Conservation (phyloP, 371 early-diverging fungal species). For the Cokeromyces recurvatus region DNA sequence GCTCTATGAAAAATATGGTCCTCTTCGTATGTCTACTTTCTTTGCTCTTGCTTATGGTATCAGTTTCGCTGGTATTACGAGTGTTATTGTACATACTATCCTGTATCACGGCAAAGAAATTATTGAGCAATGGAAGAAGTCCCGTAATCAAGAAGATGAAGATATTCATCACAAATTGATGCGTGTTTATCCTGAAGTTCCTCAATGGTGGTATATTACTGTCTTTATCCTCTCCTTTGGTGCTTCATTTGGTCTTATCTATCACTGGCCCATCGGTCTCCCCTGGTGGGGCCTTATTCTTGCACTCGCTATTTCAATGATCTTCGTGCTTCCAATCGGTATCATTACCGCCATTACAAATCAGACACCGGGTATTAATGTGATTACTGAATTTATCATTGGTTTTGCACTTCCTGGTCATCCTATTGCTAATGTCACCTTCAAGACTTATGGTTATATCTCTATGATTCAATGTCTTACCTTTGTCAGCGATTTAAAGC, state of each 20-base stretch:
- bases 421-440: slow-evolving; percentile 61
- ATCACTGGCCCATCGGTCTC: slow-evolving; percentile 48
- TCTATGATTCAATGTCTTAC: slow-evolving; percentile 55
- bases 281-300: slow-evolving; percentile 71
- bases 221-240: slow-evolving; percentile 45
- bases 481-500: slow-evolving; percentile 60
- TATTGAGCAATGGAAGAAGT: slow-evolving; percentile 45
- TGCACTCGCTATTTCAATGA: slow-evolving; percentile 52
- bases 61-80: slow-evolving; percentile 61
- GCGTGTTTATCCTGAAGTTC: slow-evolving; percentile 70
- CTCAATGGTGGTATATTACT: slow-evolving; percentile 66
- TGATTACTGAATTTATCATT: slow-evolving; percentile 67
- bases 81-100: slow-evolving; percentile 58
- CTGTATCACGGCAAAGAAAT: slow-evolving; percentile 66
- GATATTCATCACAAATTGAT: slow-evolving; percentile 70
- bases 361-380: slow-evolving; percentile 67
- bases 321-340: slow-evolving; percentile 79
- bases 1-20: slow-evolving; percentile 63
- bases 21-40: slow-evolving; percentile 61
- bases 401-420: slow-evolving; percentile 63
- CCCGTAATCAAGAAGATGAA: slow-evolving; percentile 49
- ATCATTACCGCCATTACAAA: slow-evolving; percentile 71
- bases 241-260: slow-evolving; percentile 48
- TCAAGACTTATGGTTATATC: slow-evolving; percentile 66
- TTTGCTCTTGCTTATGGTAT: slow-evolving; percentile 60